Evolutionary conservation across 768 basidiomycete genomes (phyloP), one percentile per base, ranked within the genome.

Genomic region (Kwoniella newhampshirensis): DNA sequence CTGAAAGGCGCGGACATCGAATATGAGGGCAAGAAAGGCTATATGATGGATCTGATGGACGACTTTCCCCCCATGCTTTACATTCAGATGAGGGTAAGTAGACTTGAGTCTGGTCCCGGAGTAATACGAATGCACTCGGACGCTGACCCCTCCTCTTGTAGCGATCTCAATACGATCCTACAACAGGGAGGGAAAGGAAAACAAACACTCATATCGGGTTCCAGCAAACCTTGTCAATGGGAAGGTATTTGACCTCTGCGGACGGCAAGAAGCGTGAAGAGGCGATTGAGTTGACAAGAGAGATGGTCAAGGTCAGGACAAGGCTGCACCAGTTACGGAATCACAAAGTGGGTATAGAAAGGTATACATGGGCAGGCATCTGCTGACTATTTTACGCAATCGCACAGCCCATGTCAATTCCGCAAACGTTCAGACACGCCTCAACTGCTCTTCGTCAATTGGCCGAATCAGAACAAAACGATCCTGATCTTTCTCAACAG

Each of bases 201-300:
- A 91, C 89, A 4, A 94, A 99, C 70, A 91, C 91, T 3, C 94
- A 91, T 75, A 87, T 99, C 63, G 88, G 86, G 67, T 96, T 94
- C 71, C 85, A 82, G 17, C 88, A 92, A 75, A 87, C 84, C 9
- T 81, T 99, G 13, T 86, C 84, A 70, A 85, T 98, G 83, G 92
- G 96, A 75, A 86, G 96, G 13, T 99, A 93, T 80, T 79, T 94
- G 45, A 87, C 89, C 59, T 83, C 80, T 45, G 87, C 85, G 2
- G 82, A 88, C 67, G 80, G 83, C 0, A 79, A 81, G 59, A 91
- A 89, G 81, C 87, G 85, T 67, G 80, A 81, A 17, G 81, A 81
- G 41, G 85, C 88, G 1, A 89, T 87, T 61, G 78, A 78, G 21
- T 82, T 94, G 53, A 87, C 91, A 54, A 67, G 80, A 1, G 80